A percentile compares a stretch with the other conserved stretches of the same genome.
phyloP scores from a whole-genome alignment of 495 filamentous ascomycete genomes.

The Amniculicola lignicola region DNA sequence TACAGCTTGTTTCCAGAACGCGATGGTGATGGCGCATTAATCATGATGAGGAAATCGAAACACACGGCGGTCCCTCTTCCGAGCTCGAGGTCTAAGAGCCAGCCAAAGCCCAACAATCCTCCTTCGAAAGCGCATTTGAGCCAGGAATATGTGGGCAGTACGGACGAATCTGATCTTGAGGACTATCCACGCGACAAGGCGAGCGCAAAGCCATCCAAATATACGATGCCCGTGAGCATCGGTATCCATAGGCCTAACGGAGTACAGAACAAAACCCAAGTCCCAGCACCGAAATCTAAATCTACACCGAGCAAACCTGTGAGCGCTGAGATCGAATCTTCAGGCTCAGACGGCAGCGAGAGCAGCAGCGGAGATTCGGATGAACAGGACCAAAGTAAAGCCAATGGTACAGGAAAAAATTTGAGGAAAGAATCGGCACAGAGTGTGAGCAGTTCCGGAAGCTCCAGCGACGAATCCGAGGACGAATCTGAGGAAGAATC shows the following conservation, averaged over 20 bases:
- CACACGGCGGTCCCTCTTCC: constrained; percentile 16
- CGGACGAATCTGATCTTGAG: constrained; percentile 23
- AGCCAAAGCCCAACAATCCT: background rate
- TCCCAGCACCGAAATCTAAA: background rate
- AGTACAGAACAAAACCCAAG: constrained; percentile 5
- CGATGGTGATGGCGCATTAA: background rate
- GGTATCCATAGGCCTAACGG: constrained; percentile 20
- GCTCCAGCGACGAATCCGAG: constrained; percentile 18
- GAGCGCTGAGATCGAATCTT: background rate
- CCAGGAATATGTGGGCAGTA: constrained; percentile 19
- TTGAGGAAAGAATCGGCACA: too few species aligned
- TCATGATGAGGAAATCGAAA: constrained; percentile 21
- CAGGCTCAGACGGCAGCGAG: constrained; percentile 16
- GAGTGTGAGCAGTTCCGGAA: constrained; percentile 16
- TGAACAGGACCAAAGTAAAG: too few species aligned
- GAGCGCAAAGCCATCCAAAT: constrained; percentile 2
- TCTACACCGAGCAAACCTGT: constrained; percentile 3
- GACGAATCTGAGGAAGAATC: constrained; percentile 12
- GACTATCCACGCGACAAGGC: background rate
- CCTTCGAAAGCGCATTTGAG: constrained; percentile 14
- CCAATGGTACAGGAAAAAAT: too few species aligned
- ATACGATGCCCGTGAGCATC: constrained; percentile 8
- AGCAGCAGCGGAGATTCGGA: too few species aligned
- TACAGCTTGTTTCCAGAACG: background rate
- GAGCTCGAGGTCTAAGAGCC: background rate